phyloP scores from a whole-genome alignment of 2,329 filamentous ascomycete genomes.

The Fusarium sororula region DNA sequence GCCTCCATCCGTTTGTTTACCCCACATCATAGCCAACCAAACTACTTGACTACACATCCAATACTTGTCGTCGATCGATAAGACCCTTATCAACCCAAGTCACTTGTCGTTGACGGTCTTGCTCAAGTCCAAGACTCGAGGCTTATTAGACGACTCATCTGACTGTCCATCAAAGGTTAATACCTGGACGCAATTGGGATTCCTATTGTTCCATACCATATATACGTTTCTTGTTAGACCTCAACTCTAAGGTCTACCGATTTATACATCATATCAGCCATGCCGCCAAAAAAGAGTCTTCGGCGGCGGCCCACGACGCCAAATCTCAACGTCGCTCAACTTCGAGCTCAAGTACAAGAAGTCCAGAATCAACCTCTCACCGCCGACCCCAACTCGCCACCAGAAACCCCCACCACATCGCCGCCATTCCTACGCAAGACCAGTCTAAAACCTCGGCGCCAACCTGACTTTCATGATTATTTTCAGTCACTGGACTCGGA shows the following conservation, averaged over 20 bases:
- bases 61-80: slow-evolving; percentile 39
- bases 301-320: slow-evolving; percentile 54
- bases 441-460: slow-evolving; percentile 45
- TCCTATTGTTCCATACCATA: slow-evolving; percentile 22
- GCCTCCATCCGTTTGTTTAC: slow-evolving; percentile 31
- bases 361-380: slow-evolving; percentile 42
- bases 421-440: slow-evolving; percentile 48
- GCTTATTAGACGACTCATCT: neutral
- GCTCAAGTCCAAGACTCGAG: neutral
- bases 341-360: slow-evolving; percentile 23
- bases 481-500: slow-evolving; percentile 46
- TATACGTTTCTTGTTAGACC: slow-evolving; percentile 41
- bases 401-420: slow-evolving; percentile 56
- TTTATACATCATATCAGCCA: slow-evolving; percentile 26
- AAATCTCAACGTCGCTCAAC: slow-evolving; percentile 48
- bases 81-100: slow-evolving; percentile 30
- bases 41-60: slow-evolving; percentile 1
- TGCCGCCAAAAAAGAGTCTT: slow-evolving; percentile 47
- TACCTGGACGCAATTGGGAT: slow-evolving; percentile 4
- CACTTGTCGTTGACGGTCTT: slow-evolving; percentile 15
- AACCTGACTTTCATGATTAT: slow-evolving; percentile 46
- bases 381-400: slow-evolving; percentile 57
- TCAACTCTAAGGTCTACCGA: slow-evolving; percentile 1
- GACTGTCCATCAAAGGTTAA: neutral
- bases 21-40: slow-evolving; percentile 43